Base-by-base conservation (phyloP, 2,329 filamentous ascomycete species). In the Trichophyton rubrum region DNA sequence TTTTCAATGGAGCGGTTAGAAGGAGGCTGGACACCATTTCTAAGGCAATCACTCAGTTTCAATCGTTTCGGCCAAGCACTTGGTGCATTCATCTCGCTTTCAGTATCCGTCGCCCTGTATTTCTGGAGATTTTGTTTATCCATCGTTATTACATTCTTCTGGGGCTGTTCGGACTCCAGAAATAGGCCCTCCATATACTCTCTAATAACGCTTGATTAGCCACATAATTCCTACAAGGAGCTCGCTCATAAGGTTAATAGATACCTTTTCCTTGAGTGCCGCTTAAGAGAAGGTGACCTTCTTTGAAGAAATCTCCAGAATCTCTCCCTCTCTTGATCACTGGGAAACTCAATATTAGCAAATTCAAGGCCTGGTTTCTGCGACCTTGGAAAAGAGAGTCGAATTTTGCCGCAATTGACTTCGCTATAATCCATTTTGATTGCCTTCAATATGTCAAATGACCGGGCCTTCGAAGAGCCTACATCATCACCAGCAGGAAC, bases 141-240 rank as follows among this genome's bases (percentile, higher is more conserved):
- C 1, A 24, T 24, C 17, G 3, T 9, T 15, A 9, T 35, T 7
- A 47, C 20, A 27, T 35, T 27, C 15, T 7, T 41, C 15, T 3
- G 30, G 11, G 15, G 9, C 27, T 5, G 45, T 11, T 45, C 13
- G n/a, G 58, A n/a, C 15, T 38, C 66, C 40, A 61, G 61, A 60
- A 75, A 74, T 6, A 65, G 62, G 11, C 66, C 67, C 40, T 73
- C 66, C 69, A 75, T 71, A 67, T 68, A 71, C 15, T 64, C 60
- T 40, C 73, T 75, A 41, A 53, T 75, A 41, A 53, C 60, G 64
- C 38, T 20, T 35, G 40, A 57, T 63, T 61, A 63, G 57, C 22
- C 2, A 15, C 33, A 35, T 3, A 35, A 3, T 15, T 5, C 15
- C 9, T 20, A 13, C 4, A 8, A 51, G 6, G 4, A 17, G 24